These are phyloP conservation scores for Copromyces sp. DNA, from an alignment of 495 filamentous ascomycete genomes.

Conservation along the genomic window DNA sequence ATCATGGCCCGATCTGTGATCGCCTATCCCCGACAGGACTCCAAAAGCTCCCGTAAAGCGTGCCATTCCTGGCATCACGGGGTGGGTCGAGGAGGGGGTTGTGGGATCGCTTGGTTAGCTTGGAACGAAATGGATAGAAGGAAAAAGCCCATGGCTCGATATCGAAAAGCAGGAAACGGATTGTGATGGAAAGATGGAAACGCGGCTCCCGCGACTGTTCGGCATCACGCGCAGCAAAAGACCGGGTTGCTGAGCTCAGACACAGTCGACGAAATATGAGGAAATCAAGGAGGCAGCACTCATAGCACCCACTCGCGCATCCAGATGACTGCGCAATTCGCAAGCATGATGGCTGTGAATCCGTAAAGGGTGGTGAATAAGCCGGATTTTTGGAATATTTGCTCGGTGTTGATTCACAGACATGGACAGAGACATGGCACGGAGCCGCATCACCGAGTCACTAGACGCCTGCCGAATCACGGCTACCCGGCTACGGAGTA, in stretches of 20 bases:
- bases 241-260: background rate
- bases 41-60: background rate
- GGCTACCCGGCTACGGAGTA: background rate
- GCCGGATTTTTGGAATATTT: background rate
- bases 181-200: background rate
- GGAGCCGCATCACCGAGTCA: background rate
- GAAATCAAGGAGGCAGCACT: background rate
- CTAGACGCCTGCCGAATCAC: background rate
- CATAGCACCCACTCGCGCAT: background rate
- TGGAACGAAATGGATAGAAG: background rate
- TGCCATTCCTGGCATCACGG: conserved; percentile 5
- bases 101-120: background rate
- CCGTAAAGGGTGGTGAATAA: background rate
- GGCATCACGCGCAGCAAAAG: background rate
- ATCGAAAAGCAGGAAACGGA: background rate
- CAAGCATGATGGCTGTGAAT: background rate
- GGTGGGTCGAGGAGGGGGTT: background rate
- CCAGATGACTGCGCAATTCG: background rate
- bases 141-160: background rate
- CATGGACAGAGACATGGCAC: background rate
- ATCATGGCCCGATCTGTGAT: background rate
- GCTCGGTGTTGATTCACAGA: background rate
- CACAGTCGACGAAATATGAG: background rate
- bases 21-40: conserved; percentile 1
- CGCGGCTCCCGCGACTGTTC: background rate